Percentiles rank a stretch among this genome's conserved stretches.
These are phyloP conservation scores for Penicillium silybi DNA, from an alignment of 495 filamentous ascomycete genomes.

Conservation along the genomic window DNA sequence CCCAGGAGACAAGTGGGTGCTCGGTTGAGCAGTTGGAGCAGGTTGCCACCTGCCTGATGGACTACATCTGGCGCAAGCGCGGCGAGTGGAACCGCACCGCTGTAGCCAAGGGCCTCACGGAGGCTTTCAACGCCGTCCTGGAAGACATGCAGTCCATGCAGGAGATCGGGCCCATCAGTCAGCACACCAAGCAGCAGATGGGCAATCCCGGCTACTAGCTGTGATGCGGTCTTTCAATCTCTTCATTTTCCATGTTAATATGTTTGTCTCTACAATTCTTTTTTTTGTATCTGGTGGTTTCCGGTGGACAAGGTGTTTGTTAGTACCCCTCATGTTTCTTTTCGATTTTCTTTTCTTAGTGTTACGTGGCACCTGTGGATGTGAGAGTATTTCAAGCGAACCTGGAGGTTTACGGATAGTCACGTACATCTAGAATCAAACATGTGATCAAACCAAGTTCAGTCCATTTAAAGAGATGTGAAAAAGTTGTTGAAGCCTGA, in stretches of 20 bases:
- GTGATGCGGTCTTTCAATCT: conserved; percentile 2
- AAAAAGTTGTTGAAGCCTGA: not conserved
- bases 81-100: conserved; percentile 74
- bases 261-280: conserved; percentile 4
- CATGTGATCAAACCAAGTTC: not conserved
- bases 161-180: conserved; percentile 42
- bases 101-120: conserved; percentile 57
- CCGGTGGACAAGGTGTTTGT: conserved; percentile 4
- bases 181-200: conserved; percentile 36
- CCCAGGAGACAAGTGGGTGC: conserved; percentile 67
- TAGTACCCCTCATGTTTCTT: conserved; percentile 1
- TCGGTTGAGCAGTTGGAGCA: conserved; percentile 94
- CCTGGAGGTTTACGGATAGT: not conserved
- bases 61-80: conserved; percentile 73
- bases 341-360: not conserved
- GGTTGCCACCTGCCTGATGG: conserved; percentile 86
- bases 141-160: conserved; percentile 73
- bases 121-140: conserved; percentile 77
- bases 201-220: conserved; percentile 17
- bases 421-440: not conserved
- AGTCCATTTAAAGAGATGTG: not conserved
- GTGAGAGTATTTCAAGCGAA: conserved; percentile 7
- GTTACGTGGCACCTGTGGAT: not conserved
- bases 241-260: conserved; percentile 4
- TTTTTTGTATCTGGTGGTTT: not conserved